Conservation (phyloP, 495 filamentous ascomycete species). For the Aspergillus bridgeri region DNA sequence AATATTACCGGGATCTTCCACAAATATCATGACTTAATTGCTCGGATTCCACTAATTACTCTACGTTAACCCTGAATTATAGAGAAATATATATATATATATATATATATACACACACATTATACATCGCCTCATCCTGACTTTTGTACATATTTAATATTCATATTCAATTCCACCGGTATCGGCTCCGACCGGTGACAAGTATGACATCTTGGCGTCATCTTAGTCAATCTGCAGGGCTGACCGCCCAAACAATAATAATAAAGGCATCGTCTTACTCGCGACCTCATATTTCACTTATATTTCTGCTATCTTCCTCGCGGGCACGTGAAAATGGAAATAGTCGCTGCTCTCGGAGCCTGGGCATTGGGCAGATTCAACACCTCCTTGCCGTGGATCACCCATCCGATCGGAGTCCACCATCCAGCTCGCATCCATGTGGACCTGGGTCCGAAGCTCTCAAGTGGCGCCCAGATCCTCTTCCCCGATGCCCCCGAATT, state of each 20-base stretch:
- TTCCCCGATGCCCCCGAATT: conserved; percentile 5
- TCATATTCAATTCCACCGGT: background rate
- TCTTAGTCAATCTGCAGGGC: background rate
- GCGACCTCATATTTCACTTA: too few relatives aligned
- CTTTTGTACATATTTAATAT: too few relatives aligned
- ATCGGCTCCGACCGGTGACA: background rate
- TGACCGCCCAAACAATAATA: background rate
- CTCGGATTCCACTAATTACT: too few relatives aligned
- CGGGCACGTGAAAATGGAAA: background rate
- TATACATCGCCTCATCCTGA: too few relatives aligned
- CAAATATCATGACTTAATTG: too few relatives aligned
- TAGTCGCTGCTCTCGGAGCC: background rate
- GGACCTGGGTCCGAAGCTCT: conserved; percentile 2
- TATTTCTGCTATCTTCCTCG: background rate
- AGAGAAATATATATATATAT: too few relatives aligned
- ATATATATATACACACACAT: too few relatives aligned
- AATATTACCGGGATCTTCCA: too few relatives aligned
- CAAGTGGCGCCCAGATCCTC: conserved; percentile 6
- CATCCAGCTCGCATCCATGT: background rate
- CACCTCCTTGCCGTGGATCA: background rate
- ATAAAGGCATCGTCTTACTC: background rate
- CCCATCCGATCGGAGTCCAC: background rate
- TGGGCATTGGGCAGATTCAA: background rate
- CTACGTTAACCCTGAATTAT: too few relatives aligned
- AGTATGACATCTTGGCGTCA: background rate